Base-by-base conservation (phyloP, 1,284 basidiomycete genomes). In the Cryptococcus hybrid region DNA sequence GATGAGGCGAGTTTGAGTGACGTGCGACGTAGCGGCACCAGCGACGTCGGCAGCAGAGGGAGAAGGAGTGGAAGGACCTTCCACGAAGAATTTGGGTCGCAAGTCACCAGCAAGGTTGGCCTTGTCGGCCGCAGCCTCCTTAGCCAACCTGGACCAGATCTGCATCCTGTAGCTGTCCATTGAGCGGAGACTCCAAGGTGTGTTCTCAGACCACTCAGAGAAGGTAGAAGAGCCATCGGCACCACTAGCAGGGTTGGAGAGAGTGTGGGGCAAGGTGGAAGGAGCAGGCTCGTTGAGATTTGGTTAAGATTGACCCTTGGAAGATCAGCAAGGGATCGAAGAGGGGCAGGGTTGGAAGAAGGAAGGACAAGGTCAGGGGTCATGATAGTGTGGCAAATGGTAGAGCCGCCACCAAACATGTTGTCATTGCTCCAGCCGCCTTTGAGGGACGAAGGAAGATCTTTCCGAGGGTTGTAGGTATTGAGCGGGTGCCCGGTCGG, bases 161-260 rank as follows among this genome's bases (percentile, higher is more conserved):
- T 92, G 90, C 87, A 90, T 90, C 39, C 90, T 84, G 66, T 84
- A 92, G 74, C 85, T 83, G 78, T 93, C 90, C 69, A 92, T 80
- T 7, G 84, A 85, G 80, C 89, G 90, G 80, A 90, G 83, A 5
- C 86, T 88, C 78, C 91, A 91, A 3, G 86, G 84, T 64, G 89
- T 90, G 60, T 82, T 74, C 62, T 90, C 88, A 40, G 87, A 65
- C 74, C 77, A 79, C 15, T 74, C 65, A 44, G 70, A 81, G 73
- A 90, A 92, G 3, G 84, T 79, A 54, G 88, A 85, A 69, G 88
- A 87, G 15, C 81, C 79, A 51, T 75, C 76, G 37, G 77, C 56
- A n/a, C 70, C 75, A 66, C 64, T 70, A 56, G 67, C 76, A 58
- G 55, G 65, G 56, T 52, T 53, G 57, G 53, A 59, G 5, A 67